phyloP scores from a whole-genome alignment of 176 grass and related monocot species.

The Phoenix dactylifera region DNA sequence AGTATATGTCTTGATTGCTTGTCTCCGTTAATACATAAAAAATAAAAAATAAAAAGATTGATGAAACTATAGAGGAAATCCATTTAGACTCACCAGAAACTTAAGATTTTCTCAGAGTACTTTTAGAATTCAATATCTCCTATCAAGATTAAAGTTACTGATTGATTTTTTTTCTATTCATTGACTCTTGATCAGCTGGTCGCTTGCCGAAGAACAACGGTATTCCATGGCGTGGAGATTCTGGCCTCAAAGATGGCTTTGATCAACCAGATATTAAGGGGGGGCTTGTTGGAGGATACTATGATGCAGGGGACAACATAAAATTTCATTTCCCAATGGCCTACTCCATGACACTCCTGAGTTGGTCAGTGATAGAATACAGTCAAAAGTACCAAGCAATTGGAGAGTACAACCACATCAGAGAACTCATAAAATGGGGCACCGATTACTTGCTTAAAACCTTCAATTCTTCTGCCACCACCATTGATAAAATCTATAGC shows the following conservation, averaged over 20 bases:
- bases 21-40: too few species aligned
- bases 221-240: slow-evolving; percentile 66
- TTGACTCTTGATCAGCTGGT: slow-evolving; percentile 36
- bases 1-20: too few species aligned
- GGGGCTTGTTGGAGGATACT: slow-evolving; percentile 83
- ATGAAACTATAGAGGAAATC: too few species aligned
- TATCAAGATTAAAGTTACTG: too few species aligned
- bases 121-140: too few species aligned
- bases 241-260: slow-evolving; percentile 57
- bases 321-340: slow-evolving; percentile 99
- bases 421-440: slow-evolving; percentile 97
- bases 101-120: too few species aligned
- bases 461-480: slow-evolving; percentile 78
- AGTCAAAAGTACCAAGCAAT: slow-evolving; percentile 79
- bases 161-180: not conserved
- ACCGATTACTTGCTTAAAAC: slow-evolving; percentile 82
- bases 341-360: slow-evolving; percentile 92
- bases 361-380: slow-evolving; percentile 96
- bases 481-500: slow-evolving; percentile 59
- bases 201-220: slow-evolving; percentile 83
- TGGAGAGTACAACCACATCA: slow-evolving; percentile 81
- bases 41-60: too few species aligned
- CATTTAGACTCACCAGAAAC: too few species aligned
- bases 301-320: slow-evolving; percentile 96
- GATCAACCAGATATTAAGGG: slow-evolving; percentile 54